Conservation (phyloP, 169 alveolate genomes). For the Pseudocohnilembus persalinus region DNA sequence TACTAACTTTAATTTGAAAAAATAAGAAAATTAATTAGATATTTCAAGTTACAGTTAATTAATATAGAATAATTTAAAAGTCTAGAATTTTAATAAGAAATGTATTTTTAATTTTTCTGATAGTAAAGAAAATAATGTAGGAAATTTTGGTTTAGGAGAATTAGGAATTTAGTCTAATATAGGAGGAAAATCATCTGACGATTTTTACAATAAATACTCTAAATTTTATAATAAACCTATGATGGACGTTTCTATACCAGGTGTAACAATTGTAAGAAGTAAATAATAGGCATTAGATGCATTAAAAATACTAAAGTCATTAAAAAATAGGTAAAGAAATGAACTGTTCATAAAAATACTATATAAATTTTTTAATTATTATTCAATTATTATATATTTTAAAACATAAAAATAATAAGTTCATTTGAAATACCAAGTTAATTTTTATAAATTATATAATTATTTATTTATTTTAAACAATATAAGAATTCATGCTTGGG, state of each 20-base stretch:
- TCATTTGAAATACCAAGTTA: too few species aligned
- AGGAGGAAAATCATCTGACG: slow-evolving; percentile 13
- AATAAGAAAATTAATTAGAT: too few species aligned
- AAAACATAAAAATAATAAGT: background rate
- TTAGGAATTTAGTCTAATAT: slow-evolving; percentile 7
- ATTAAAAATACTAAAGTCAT: slow-evolving; percentile 42
- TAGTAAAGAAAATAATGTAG: too few species aligned
- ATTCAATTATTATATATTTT: background rate
- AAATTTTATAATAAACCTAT: slow-evolving; percentile 42
- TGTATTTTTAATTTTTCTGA: too few species aligned
- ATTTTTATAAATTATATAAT: too few species aligned
- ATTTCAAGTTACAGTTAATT: too few species aligned
- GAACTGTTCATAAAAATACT: background rate
- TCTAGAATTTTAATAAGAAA: too few species aligned
- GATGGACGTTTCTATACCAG: slow-evolving; percentile 30
- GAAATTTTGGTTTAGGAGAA: too few species aligned
- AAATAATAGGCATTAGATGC: slow-evolving; percentile 54
- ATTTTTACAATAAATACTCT: slow-evolving; percentile 2
- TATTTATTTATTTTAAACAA: too few species aligned
- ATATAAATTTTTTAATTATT: background rate
- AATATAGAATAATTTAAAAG: too few species aligned
- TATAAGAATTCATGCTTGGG: slow-evolving; percentile 81
- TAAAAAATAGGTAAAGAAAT: slow-evolving; percentile 4
- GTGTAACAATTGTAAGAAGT: slow-evolving; percentile 63
- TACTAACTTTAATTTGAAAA: too few species aligned